Evolutionary conservation across 2,329 filamentous ascomycete species (phyloP).

Genomic region (Pleoardoris graminearum): DNA sequence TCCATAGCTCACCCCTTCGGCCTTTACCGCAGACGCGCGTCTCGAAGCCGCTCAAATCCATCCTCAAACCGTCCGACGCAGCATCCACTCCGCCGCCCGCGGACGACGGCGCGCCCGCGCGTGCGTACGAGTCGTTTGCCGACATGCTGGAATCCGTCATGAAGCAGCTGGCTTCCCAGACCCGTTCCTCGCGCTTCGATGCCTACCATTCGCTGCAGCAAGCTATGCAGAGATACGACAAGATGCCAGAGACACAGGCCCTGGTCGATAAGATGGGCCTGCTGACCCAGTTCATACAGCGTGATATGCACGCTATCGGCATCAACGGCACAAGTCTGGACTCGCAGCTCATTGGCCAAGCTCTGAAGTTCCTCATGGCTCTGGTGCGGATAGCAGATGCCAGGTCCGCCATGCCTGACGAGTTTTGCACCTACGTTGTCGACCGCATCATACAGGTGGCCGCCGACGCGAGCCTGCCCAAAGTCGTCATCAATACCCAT

Average conservation of each 20-base stretch:
- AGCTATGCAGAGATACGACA: slow-evolving; percentile 78
- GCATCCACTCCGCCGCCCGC: slow-evolving; percentile 40
- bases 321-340: slow-evolving; percentile 61
- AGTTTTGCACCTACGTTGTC: slow-evolving; percentile 78
- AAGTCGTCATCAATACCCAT: slow-evolving; percentile 76
- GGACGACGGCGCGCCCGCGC: slow-evolving; percentile 48
- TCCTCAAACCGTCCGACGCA: slow-evolving; percentile 72
- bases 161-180: slow-evolving; percentile 75
- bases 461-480: slow-evolving; percentile 69
- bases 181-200: slow-evolving; percentile 75
- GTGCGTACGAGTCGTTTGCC: slow-evolving; percentile 63
- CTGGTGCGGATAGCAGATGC: slow-evolving; percentile 77
- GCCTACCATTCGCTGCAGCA: slow-evolving; percentile 81
- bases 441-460: slow-evolving; percentile 79
- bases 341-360: slow-evolving; percentile 72
- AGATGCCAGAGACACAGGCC: slow-evolving; percentile 60
- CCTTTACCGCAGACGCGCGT: slow-evolving; percentile 55
- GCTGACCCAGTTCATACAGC: slow-evolving; percentile 79
- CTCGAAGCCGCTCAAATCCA: slow-evolving; percentile 67
- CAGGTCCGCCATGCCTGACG: slow-evolving; percentile 69
- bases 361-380: slow-evolving; percentile 74
- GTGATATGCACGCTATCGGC: slow-evolving; percentile 71
- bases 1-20: slow-evolving; percentile 50
- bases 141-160: slow-evolving; percentile 85
- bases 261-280: slow-evolving; percentile 72